Evolutionary conservation across 2,329 filamentous ascomycete species (phyloP), one percentile per base, ranked within the genome.

Genomic region (Trichoderma arundinaceum): DNA sequence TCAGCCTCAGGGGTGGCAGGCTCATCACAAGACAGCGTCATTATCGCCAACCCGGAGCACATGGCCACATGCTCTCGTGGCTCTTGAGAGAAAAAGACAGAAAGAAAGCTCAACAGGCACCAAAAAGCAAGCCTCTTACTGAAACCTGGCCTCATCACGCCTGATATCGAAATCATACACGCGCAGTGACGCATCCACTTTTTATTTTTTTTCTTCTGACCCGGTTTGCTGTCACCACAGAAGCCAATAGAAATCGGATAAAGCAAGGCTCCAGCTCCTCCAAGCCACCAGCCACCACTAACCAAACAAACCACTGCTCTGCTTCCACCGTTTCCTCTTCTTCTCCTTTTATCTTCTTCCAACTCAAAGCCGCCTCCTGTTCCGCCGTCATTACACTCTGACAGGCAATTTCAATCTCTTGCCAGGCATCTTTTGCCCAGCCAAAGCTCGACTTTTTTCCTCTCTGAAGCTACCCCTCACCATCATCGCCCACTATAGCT

Each of bases 121-220:
- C 35, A 22, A 15, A 35, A 44, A 19, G 44, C n/a, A 17, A 5
- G 19, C 12, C 15, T 22, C 1, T 15, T 38, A 17, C 6, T 66
- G 46, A 62, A 70, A 52, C n/a, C 43, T 64, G 61, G 28, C 68
- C 68, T 17, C 68, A 48, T 56, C 51, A 43, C 35, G 33, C 12
- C 61, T 39, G 43, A 39, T 57, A 39, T 48, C 15, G 44, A 61
- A 12, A 51, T 10, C 35, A 10, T 49, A 46, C 13, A 35, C 35
- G 22, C 22, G 22, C 43, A 57, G 53, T 57, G 52, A 64, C 61
- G 61, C 61, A 64, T 57, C 51, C 61, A 57, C 61, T 57, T 62
- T 57, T 49, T 56, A 32, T 19, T 57, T 12, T 43, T 28, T 10
- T 10, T 10, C 54, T 22, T 35, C 17, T 35, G 41, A 60, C 57